A percentile compares a stretch with the other conserved stretches of the same genome.
Conservation (phyloP, 2,329 filamentous ascomycete genomes). For the Botrytis porri region DNA sequence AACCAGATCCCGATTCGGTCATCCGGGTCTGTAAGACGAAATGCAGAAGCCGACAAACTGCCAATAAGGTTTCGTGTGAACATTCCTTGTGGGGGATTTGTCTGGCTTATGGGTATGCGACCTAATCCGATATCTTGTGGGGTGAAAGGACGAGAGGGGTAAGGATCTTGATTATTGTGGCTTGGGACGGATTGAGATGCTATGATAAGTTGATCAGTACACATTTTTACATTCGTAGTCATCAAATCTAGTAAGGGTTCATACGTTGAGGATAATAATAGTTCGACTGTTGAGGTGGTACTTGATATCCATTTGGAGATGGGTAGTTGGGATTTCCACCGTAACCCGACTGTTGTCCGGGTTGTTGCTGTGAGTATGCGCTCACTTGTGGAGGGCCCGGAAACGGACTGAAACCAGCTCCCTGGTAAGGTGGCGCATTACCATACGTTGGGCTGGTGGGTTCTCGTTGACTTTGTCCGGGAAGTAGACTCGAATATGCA, state of each 20-base stretch:
- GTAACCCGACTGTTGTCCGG: conserved; percentile 10
- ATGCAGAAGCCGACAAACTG: conserved; percentile 83
- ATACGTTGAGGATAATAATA: conserved; percentile 18
- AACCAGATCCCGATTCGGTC: conserved; percentile 94
- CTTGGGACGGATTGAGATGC: conserved; percentile 23
- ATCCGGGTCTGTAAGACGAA: conserved; percentile 72
- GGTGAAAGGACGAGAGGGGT: conserved; percentile 23
- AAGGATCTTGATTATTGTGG: conserved; percentile 17
- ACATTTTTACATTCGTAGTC: neutral
- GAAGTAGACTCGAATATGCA: conserved; percentile 33
- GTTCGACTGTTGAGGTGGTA: conserved; percentile 10
- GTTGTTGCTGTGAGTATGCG: conserved; percentile 28
- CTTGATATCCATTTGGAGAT: conserved; percentile 41
- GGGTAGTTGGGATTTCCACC: conserved; percentile 26
- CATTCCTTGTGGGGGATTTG: conserved; percentile 67
- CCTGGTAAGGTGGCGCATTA: conserved; percentile 21
- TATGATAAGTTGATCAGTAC: conserved; percentile 13
- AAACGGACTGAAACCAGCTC: conserved; percentile 31
- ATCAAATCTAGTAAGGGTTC: neutral
- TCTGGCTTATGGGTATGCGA: conserved; percentile 27
- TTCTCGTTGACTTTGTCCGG: conserved; percentile 21
- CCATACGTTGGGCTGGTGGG: conserved; percentile 25
- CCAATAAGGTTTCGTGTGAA: conserved; percentile 95
- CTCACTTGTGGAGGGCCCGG: conserved; percentile 32
- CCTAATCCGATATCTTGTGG: conserved; percentile 26